Percentiles rank a stretch among this genome's conserved stretches.
These are phyloP conservation scores for Leishmania aethiopica DNA, from an alignment of 208 protist genomes.

Conservation along the genomic window DNA sequence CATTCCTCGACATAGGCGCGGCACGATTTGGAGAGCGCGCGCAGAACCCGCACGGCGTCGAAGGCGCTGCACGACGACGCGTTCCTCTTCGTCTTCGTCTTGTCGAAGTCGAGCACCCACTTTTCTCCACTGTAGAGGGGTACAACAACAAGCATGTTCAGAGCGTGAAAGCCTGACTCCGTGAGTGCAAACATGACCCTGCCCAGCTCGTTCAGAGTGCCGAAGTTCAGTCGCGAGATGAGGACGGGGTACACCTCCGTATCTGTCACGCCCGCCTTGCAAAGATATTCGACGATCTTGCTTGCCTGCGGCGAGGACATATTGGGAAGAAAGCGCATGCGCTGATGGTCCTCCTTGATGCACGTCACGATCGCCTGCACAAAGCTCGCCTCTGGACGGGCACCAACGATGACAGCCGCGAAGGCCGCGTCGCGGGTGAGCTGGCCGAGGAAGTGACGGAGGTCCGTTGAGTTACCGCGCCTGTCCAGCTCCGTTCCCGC, in stretches of 20 bases:
- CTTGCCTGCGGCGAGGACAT: slow-evolving; percentile 83
- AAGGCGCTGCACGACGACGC: slow-evolving; percentile 52
- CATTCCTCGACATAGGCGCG: slow-evolving; percentile 52
- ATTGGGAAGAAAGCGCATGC: slow-evolving; percentile 71
- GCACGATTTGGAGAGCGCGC: slow-evolving; percentile 75
- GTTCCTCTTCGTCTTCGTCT: not conserved
- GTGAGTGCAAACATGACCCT: slow-evolving; percentile 76
- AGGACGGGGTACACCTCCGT: slow-evolving; percentile 54
- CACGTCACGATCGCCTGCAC: slow-evolving; percentile 57
- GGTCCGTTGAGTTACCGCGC: slow-evolving; percentile 45
- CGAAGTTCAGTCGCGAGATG: slow-evolving; percentile 62
- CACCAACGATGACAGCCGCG: slow-evolving; percentile 61
- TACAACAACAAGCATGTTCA: slow-evolving; percentile 65
- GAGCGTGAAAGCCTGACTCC: slow-evolving; percentile 49
- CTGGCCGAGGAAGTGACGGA: slow-evolving; percentile 59
- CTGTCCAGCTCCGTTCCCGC: slow-evolving; percentile 63
- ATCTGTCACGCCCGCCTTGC: slow-evolving; percentile 60
- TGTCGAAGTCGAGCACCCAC: slow-evolving; percentile 35
- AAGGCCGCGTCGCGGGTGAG: slow-evolving; percentile 80
- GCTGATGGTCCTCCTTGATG: slow-evolving; percentile 68
- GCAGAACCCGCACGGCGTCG: slow-evolving; percentile 81
- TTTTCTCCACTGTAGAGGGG: slow-evolving; percentile 81
- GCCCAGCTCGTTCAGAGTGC: slow-evolving; percentile 58
- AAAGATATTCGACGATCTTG: slow-evolving; percentile 76
- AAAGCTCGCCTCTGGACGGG: slow-evolving; percentile 51